phyloP scores from a whole-genome alignment of 202 grass and related monocot species.

The Eragrostis tef region DNA sequence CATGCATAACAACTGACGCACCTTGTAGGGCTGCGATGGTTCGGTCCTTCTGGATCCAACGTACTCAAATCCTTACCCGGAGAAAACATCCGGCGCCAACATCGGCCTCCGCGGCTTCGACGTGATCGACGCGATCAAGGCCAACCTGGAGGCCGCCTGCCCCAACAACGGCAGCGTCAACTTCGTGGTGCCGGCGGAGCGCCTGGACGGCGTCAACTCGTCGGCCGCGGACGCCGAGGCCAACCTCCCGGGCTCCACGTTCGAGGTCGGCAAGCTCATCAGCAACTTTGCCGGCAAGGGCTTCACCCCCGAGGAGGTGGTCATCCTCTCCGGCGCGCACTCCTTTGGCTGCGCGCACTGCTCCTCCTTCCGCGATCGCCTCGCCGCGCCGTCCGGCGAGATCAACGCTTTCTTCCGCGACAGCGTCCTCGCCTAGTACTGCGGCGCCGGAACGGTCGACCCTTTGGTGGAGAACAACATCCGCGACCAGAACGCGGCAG shows the following conservation, averaged over 20 bases:
- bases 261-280: slow-evolving; percentile 19
- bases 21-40: slow-evolving; percentile 56
- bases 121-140: slow-evolving; percentile 9
- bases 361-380: neutral
- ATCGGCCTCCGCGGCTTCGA: neutral
- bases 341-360: neutral
- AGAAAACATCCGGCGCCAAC: slow-evolving; percentile 47
- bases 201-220: slow-evolving; percentile 28
- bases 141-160: slow-evolving; percentile 38
- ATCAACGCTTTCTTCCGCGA: slow-evolving; percentile 7
- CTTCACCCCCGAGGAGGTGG: too few species aligned
- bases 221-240: slow-evolving; percentile 8
- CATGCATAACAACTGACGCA: neutral
- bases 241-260: slow-evolving; percentile 20
- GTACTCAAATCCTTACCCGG: neutral
- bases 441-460: too few species aligned
- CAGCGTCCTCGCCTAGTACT: neutral
- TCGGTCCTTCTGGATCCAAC: slow-evolving; percentile 52
- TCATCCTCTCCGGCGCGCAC: slow-evolving; percentile 24
- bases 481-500: slow-evolving; percentile 1
- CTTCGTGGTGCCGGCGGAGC: slow-evolving; percentile 1
- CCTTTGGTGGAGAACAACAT: slow-evolving; percentile 23
- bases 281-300: neutral
- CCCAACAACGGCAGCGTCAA: slow-evolving; percentile 27
- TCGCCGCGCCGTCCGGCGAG: neutral